phyloP scores from a whole-genome alignment of 2,329 filamentous ascomycete species.

The Paraphaeosphaeria minitans region DNA sequence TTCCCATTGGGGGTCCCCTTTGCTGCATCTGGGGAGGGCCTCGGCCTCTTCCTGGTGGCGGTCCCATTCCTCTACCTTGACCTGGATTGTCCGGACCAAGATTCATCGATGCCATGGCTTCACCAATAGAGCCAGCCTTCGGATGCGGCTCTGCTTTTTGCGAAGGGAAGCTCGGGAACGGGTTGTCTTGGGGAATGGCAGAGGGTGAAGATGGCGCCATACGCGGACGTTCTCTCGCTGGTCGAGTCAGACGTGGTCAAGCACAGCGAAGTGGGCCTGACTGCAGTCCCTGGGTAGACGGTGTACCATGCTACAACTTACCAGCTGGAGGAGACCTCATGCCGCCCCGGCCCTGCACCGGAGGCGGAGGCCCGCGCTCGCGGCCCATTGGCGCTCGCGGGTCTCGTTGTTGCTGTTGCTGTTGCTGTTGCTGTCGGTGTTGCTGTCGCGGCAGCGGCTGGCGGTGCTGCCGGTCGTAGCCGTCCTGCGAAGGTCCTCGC shows the following conservation, averaged over 20 bases:
- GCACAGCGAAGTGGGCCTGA: background rate
- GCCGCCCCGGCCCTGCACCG: conserved; percentile 32
- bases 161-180: conserved; percentile 54
- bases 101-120: conserved; percentile 44
- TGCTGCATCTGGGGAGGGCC: conserved; percentile 29
- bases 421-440: conserved; percentile 33
- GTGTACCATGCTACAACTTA: conserved; percentile 21
- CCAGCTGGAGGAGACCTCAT: conserved; percentile 28
- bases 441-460: conserved; percentile 28
- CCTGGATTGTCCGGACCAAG: conserved; percentile 28
- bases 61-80: conserved; percentile 25
- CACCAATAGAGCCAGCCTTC: conserved; percentile 34
- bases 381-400: conserved; percentile 33
- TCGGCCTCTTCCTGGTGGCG: conserved; percentile 27
- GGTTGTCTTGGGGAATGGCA: conserved; percentile 50
- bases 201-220: conserved; percentile 36
- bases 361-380: conserved; percentile 27
- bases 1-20: conserved; percentile 26
- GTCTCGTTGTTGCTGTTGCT: conserved; percentile 31
- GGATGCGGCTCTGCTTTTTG: conserved; percentile 32
- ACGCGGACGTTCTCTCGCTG: conserved; percentile 39
- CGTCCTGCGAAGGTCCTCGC: conserved; percentile 24
- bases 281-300: too few species aligned
- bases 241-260: conserved; percentile 5
- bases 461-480: conserved; percentile 32